These are phyloP conservation scores for Dryadomyces sulphureus DNA, from an alignment of 2,329 filamentous ascomycete genomes.

Conservation along the genomic window DNA sequence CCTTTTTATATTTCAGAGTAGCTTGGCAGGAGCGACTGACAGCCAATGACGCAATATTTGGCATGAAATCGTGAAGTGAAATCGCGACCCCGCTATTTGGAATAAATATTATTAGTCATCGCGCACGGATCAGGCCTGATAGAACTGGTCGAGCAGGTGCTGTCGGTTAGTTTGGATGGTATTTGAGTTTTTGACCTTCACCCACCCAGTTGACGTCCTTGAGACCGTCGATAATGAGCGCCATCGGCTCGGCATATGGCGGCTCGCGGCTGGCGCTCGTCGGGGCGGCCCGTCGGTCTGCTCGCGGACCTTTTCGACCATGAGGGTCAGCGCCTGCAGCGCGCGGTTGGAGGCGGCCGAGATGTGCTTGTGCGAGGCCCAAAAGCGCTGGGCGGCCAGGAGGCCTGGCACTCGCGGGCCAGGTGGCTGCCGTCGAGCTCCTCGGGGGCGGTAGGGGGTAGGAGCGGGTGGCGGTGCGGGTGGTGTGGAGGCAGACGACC, in stretches of 20 bases:
- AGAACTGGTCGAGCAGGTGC: background rate
- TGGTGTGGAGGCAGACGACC: constrained; percentile 24
- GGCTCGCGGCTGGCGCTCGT: no score
- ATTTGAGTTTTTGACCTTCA: background rate
- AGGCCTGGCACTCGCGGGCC: background rate
- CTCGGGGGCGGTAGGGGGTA: no score
- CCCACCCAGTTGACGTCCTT: background rate
- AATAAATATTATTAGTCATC: no score
- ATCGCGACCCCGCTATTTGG: no score
- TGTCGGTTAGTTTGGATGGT: background rate
- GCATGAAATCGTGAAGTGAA: no score
- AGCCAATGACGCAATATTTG: no score
- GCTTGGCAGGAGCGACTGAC: no score
- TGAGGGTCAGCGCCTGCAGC: background rate
- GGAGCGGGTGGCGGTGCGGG: background rate
- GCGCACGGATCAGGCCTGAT: background rate
- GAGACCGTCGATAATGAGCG: background rate
- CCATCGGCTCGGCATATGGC: background rate
- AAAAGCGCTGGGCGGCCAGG: background rate
- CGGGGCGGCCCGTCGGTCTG: background rate
- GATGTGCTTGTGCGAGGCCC: background rate
- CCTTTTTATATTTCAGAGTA: no score
- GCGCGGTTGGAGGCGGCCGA: background rate
- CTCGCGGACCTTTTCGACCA: background rate
- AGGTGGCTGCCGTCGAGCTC: background rate